Conservation (phyloP, 2,329 filamentous ascomycete species). For the Pestalotiopsis sp. region DNA sequence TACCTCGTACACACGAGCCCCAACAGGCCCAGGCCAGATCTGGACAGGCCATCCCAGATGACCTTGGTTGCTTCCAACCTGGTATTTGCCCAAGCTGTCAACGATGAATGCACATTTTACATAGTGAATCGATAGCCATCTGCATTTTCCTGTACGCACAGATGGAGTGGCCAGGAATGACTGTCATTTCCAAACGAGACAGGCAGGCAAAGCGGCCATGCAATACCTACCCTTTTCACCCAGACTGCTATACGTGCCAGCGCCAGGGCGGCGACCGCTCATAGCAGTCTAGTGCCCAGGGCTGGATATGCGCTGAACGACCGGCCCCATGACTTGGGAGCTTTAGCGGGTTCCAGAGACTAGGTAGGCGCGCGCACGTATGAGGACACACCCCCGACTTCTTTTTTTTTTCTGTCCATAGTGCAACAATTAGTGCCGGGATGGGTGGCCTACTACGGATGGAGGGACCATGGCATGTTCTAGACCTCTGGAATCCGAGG, state of each 20-base stretch:
- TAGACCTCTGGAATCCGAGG: not conserved
- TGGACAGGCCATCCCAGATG: not conserved
- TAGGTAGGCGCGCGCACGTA: not conserved
- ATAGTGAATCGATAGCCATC: not conserved
- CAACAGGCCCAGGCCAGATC: not conserved
- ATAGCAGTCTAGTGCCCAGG: not conserved
- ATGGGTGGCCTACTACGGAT: conserved; percentile 5
- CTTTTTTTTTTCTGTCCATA: not conserved
- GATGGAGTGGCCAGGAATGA: not conserved
- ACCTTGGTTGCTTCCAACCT: not conserved
- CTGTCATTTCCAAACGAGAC: not conserved
- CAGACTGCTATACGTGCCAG: not conserved
- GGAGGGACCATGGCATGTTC: not conserved
- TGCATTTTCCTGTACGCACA: not conserved
- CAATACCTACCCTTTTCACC: not conserved
- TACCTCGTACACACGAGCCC: not conserved
- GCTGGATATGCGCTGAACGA: not conserved
- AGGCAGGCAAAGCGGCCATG: not conserved
- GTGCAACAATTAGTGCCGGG: conserved; percentile 5
- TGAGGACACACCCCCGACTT: not conserved
- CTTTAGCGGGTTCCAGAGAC: not conserved
- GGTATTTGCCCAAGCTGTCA: not conserved
- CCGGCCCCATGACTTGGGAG: not conserved
- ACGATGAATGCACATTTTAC: not conserved
- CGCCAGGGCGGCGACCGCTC: not conserved